Base-by-base conservation (phyloP, 148 eudicot species). In the Salicornia ramosissima region DNA sequence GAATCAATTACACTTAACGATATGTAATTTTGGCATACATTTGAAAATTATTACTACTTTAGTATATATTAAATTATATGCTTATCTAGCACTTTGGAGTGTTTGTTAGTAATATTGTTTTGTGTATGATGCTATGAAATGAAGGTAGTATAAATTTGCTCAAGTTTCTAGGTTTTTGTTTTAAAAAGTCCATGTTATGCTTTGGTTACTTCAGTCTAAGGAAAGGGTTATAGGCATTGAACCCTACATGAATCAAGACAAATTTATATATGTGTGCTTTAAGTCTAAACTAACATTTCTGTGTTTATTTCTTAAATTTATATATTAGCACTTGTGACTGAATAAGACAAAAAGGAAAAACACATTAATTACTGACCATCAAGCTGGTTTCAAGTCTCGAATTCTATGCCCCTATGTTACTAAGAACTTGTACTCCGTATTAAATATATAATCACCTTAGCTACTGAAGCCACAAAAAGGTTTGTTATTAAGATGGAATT, bases 341-440 rank as follows among this genome's bases (percentile, higher is more conserved):
- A 77, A 72, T 52, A 61, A 72, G 76, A 77, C 76, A 77, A 77
- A 77, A 67, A 42, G 40, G 33, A 46, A 51, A 78, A 73, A 78
- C 74, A 73, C 72, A 78, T 73, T 78, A 72, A 72, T 73, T 73
- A 68, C 77, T 78, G 74, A 78, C 56, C 45, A 59, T 62, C 63
- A 43, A 29, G 29, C 60, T 63, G 58, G 65, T 62, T 63, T 68
- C 21, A 42, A 68, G 40, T 52, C 56, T 72, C 36, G 76, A 57
- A 34, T 59, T 66, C 64, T 55, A 55, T 55, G 65, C 50, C n/a
- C 50, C 19, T 46, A 46, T 46, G 13, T 16, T 13, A 6, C 40
- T 39, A 33, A 33, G 25, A 19, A 58, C 39, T 58, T 12, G n/a
- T 14, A 46, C 19, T 36, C n/a, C 10, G 10, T 42, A 5, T 54